A percentile compares a stretch with the other conserved stretches of the same genome.
Evolutionary conservation across 2,329 filamentous ascomycete genomes (phyloP).

Genomic region (Endothia cerciana): DNA sequence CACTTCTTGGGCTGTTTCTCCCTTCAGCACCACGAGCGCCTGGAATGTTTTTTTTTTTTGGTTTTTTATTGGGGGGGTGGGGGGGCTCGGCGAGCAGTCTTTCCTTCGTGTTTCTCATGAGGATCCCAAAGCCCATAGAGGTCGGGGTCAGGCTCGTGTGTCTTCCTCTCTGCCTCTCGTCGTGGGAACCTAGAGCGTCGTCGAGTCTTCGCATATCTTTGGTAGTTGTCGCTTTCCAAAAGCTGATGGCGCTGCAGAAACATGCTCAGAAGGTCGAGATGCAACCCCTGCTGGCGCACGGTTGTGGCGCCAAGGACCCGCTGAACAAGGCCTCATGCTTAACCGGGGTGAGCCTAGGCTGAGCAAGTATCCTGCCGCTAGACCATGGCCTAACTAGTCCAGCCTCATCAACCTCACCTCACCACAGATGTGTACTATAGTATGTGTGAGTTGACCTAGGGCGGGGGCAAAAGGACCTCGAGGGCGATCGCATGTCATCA

Average conservation of each 20-base stretch:
- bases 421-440: background rate
- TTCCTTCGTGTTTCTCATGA: background rate
- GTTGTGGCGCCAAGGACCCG: conserved; percentile 12
- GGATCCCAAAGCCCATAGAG: background rate
- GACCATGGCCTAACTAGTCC: background rate
- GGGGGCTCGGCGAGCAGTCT: background rate
- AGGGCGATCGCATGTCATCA: background rate
- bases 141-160: background rate
- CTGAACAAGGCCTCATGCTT: conserved; percentile 7
- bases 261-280: conserved; percentile 24
- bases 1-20: background rate
- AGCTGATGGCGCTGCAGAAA: conserved; percentile 18
- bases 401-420: conserved; percentile 5
- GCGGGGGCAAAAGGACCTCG: background rate
- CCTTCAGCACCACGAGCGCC: no score
- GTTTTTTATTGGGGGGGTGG: no score
- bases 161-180: background rate
- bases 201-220: background rate
- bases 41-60: no score
- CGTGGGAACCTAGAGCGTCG: background rate
- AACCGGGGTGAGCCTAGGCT: conserved; percentile 15
- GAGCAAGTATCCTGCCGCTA: conserved; percentile 27
- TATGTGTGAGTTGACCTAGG: background rate
- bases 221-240: background rate
- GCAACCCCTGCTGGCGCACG: conserved; percentile 17